Evolutionary conservation across 257 asterid genomes (phyloP), one percentile per base, ranked within the genome.

Genomic region (Rhazya stricta): DNA sequence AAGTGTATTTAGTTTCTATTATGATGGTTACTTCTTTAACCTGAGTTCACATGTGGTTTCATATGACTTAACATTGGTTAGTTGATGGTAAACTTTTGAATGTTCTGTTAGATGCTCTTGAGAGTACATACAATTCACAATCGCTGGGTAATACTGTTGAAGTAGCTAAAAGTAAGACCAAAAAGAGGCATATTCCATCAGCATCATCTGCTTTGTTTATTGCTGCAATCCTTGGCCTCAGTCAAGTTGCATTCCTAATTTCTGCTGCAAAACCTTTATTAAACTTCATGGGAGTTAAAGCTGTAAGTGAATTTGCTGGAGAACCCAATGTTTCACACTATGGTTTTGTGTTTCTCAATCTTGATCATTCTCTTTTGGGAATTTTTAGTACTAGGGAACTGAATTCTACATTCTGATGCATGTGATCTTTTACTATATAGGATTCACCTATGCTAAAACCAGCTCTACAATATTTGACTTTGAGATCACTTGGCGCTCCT

Each of bases 401-500:
- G 58, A 18, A 39, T n/a, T 30, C 42, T 27, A 21, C 23, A 53
- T 29, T 58, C 53, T 53, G 63, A 54, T 16, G 34, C 2, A 29
- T 25, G 4, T 16, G 21, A 60, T 16, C n/a, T 46, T 69, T 50
- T 25, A 45, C 15, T 19, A 34, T 58, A 37, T 56, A 91, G 96
- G 90, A 77, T 65, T 91, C 96, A 2, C 53, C 78, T 32, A 91
- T 91, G 93, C 80, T 74, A 62, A 42, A 58, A 74, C 97, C 92
- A 1, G 94, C 97, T 6, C 74, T 83, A 57, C 81, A 85, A 78
- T 91, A 91, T 81, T 83, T 91, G 74, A 84, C 75, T 60, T 84
- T 89, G 37, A 81, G 97, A 69, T 88, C 97, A 71, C 84, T 91
- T 5, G 96, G 97, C 0, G 91, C 97, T 8, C 96, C 97, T 0